phyloP scores from a whole-genome alignment of 768 basidiomycete species.

The Pulveroboletus frians region DNA sequence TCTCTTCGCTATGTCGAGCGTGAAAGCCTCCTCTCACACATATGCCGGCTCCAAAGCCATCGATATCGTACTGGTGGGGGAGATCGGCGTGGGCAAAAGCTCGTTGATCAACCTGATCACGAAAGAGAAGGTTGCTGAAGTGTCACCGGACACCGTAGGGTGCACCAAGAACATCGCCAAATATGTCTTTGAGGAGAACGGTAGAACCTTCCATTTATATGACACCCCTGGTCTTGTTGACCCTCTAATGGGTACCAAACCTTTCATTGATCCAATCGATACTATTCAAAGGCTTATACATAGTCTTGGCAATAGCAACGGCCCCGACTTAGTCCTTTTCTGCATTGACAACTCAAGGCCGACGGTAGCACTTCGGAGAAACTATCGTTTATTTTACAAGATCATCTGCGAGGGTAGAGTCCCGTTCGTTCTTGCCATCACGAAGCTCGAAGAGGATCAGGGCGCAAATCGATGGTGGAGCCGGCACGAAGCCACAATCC shows the following conservation, averaged over 20 bases:
- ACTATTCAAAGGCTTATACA: constrained; percentile 28
- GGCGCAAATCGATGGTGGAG: constrained; percentile 35
- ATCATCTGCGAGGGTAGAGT: constrained; percentile 24
- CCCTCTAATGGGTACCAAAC: constrained; percentile 15
- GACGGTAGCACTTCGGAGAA: constrained; percentile 22
- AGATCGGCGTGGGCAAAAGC: constrained; percentile 36
- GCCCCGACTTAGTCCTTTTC: constrained; percentile 28
- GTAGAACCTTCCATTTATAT: constrained; percentile 22
- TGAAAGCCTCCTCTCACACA: constrained; percentile 4
- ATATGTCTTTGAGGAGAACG: constrained; percentile 24
- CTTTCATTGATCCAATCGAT: constrained; percentile 22
- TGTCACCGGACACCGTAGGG: constrained; percentile 29
- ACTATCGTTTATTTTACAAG: constrained; percentile 26
- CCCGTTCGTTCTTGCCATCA: constrained; percentile 28
- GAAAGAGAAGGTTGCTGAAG: constrained; percentile 20
- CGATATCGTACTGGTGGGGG: constrained; percentile 36
- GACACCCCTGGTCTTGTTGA: constrained; percentile 34
- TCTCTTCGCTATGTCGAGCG: constrained; percentile 1
- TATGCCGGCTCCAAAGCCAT: constrained; percentile 2
- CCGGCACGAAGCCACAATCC: constrained; percentile 16
- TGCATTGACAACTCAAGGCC: constrained; percentile 28
- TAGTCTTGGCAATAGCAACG: constrained; percentile 24
- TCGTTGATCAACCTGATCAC: constrained; percentile 39
- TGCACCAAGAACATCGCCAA: constrained; percentile 28
- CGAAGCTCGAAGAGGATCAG: constrained; percentile 24